Evolutionary conservation across 768 basidiomycete genomes (phyloP), one percentile per base, ranked within the genome.

Genomic region (Tylopilus rubrobrunneus): DNA sequence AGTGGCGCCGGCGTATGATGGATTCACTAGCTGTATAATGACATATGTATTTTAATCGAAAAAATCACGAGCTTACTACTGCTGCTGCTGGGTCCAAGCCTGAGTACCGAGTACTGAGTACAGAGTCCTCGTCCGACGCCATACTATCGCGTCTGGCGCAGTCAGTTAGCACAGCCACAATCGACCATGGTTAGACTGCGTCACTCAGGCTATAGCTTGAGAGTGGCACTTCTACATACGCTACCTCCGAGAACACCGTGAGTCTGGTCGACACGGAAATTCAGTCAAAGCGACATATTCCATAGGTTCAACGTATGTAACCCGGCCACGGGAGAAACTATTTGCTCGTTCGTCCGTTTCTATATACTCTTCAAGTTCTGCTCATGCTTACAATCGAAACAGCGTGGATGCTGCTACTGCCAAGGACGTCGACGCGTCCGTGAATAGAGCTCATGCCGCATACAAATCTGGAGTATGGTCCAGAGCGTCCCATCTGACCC

Each of bases 381-480:
- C 43, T 53, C 55, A 51, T 31, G 29, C 34, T 34, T 45, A 31
- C 34, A 14, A 5, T 41, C n/a, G 40, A 42, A 25, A 21, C 44
- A 89, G 88, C 21, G 78, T 92, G 33, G 68, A 72, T 1, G 76
- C 79, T 40, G 74, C 86, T 1, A 80, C 81, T 0, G 60, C 73
- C 3, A 67, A 76, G 7, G 78, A 82, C 50, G 84, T 89, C 7
- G 66, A 74, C 19, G 56, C 67, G 7, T 74, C 83, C 0, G 80
- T 92, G 0, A 52, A 65, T 48, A 70, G 71, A 29, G 87, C 88
- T 0, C 80, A 91, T 46, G 64, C 70, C 5, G 75, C 70, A 5
- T 92, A 85, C 64, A 70, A 80, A 40, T 81, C 83, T 1, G 90
- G 89, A 2, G 65, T 78, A 36, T 92, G 91, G 91, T 89, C 89